Evolutionary conservation across 345 rosid species (phyloP).

Genomic region (Ceriops tagal): DNA sequence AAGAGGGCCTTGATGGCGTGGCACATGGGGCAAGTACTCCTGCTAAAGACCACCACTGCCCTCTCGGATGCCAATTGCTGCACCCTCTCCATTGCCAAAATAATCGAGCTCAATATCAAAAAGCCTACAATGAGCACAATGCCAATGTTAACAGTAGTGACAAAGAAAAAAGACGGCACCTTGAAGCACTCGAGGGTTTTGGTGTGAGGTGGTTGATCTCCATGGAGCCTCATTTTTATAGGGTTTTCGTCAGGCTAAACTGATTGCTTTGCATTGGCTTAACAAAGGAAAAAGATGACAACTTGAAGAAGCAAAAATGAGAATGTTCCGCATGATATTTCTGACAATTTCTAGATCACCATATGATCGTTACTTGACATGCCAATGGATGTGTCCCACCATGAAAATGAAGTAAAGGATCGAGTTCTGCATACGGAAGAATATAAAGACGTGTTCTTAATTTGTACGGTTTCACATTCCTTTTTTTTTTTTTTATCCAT

Average conservation of each 20-base stretch:
- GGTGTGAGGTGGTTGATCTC: conserved; percentile 15
- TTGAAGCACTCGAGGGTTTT: not conserved
- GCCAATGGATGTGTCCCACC: conserved; percentile 7
- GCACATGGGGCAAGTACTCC: conserved; percentile 74
- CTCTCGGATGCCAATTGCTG: conserved; percentile 59
- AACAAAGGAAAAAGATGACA: not conserved
- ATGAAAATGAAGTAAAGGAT: not conserved
- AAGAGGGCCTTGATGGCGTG: conserved; percentile 70
- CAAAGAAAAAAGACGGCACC: no score
- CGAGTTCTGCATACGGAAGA: conserved; percentile 41
- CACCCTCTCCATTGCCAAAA: conserved; percentile 52
- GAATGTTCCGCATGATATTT: conserved; percentile 35
- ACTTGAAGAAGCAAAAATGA: not conserved
- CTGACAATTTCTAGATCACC: conserved; percentile 30
- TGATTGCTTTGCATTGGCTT: not conserved
- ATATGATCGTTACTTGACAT: conserved; percentile 14
- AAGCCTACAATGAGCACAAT: not conserved
- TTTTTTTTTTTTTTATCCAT: not conserved
- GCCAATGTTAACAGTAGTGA: not conserved
- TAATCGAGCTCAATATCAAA: not conserved
- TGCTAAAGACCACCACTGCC: conserved; percentile 88
- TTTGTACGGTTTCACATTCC: not conserved
- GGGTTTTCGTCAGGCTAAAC: conserved; percentile 2
- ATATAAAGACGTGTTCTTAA: conserved; percentile 8
- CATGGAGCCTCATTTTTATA: conserved; percentile 24